Conservation (phyloP, 441 rosid genomes). For the Euphorbia celastroides region DNA sequence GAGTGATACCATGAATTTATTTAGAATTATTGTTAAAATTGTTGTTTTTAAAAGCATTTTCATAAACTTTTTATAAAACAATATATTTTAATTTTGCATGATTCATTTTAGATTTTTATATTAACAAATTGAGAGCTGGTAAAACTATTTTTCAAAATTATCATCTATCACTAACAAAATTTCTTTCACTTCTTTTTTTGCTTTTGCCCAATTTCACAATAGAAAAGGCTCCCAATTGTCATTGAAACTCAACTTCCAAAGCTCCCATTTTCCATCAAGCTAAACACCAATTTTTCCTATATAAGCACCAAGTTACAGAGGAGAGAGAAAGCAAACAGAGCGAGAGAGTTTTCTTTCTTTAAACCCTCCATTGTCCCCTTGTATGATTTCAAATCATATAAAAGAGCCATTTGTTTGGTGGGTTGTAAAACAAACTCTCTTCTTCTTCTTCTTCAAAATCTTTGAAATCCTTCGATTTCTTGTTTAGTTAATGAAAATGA, state of each 20-base stretch:
- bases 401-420: constrained; percentile 9
- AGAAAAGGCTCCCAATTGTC: constrained; percentile 8
- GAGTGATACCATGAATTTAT: no score
- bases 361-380: constrained; percentile 4
- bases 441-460: not conserved
- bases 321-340: constrained; percentile 2
- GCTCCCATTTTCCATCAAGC: no score
- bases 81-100: no score
- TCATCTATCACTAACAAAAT: no score
- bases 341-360: not conserved
- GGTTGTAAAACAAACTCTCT: not conserved
- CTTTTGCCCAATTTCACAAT: not conserved
- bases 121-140: no score
- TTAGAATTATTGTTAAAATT: no score
- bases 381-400: constrained; percentile 17
- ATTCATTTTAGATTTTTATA: no score
- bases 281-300: not conserved
- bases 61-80: no score
- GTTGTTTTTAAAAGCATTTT: no score
- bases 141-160: no score
- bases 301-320: not conserved
- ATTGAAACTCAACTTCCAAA: no score
- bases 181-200: not conserved
- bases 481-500: constrained; percentile 31
- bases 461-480: not conserved